These are phyloP conservation scores for Nicotiana attenuata DNA, from an alignment of 257 asterid genomes.

Conservation along the genomic window DNA sequence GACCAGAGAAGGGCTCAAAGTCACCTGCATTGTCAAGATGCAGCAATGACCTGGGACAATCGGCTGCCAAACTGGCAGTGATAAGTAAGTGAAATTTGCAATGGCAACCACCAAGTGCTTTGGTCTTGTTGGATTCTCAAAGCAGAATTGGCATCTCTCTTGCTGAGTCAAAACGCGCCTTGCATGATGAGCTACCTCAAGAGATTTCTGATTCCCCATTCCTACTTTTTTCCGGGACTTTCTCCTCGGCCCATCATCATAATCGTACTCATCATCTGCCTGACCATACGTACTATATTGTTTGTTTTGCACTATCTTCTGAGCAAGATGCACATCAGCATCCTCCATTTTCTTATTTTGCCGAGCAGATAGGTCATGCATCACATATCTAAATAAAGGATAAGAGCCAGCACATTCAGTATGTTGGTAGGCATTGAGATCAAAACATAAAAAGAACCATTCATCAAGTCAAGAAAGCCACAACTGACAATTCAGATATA, in stretches of 20 bases:
- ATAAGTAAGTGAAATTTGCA: conserved; percentile 77
- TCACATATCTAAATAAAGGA: conserved; percentile 38
- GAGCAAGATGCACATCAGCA: conserved; percentile 78
- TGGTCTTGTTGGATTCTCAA: conserved; percentile 80
- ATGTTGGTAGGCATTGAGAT: not conserved
- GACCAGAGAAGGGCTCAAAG: not conserved
- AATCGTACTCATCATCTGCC: conserved; percentile 94
- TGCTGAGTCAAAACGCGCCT: conserved; percentile 69
- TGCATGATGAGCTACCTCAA: conserved; percentile 45
- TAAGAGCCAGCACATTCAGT: not conserved
- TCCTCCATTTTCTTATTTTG: conserved; percentile 77
- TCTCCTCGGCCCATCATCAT: conserved; percentile 72
- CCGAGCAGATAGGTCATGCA: conserved; percentile 61
- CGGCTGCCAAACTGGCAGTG: conserved; percentile 73
- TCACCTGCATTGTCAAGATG: conserved; percentile 87
- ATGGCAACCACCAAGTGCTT: conserved; percentile 83
- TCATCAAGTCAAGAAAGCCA: not conserved
- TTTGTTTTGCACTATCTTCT: conserved; percentile 57
- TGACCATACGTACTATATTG: conserved; percentile 49
- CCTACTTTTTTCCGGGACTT: conserved; percentile 61
- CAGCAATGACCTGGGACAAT: conserved; percentile 81
- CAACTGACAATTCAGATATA: not conserved
- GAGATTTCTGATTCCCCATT: conserved; percentile 30
- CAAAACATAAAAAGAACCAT: not conserved
- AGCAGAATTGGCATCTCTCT: conserved; percentile 87